These are phyloP conservation scores for Borealophlyctis nickersoniae DNA, from an alignment of 192 early-diverging fungal species.

Conservation along the genomic window DNA sequence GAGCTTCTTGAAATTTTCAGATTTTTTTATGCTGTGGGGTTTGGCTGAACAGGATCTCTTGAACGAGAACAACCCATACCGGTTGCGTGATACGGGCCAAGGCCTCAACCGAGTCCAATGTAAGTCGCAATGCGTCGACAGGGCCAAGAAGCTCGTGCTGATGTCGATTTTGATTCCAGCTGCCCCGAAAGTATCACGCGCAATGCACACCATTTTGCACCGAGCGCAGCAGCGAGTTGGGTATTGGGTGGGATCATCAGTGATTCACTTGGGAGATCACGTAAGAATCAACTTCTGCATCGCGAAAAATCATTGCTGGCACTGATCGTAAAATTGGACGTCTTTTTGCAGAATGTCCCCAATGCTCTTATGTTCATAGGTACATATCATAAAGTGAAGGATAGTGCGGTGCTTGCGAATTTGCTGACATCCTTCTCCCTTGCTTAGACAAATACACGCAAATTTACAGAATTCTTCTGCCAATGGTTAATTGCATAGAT, in stretches of 20 bases:
- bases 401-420: constrained; percentile 4
- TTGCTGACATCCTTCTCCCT: constrained; percentile 7
- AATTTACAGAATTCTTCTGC: constrained; percentile 91
- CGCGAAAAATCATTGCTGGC: no score
- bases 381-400: no score
- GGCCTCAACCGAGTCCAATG: constrained; percentile 91
- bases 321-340: no score
- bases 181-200: constrained; percentile 76
- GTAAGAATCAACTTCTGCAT: no score
- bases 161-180: constrained; percentile 17
- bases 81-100: constrained; percentile 94
- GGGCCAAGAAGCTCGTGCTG: background rate
- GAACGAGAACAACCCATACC: constrained; percentile 69
- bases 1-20: no score
- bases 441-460: constrained; percentile 91
- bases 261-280: constrained; percentile 96
- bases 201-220: constrained; percentile 88
- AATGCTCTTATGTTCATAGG: constrained; percentile 98
- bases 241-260: constrained; percentile 90
- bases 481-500: constrained; percentile 73
- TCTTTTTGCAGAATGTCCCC: constrained; percentile 72
- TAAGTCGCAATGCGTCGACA: constrained; percentile 1
- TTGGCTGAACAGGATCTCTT: constrained; percentile 88
- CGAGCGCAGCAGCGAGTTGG: constrained; percentile 79
- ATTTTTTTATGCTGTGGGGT: constrained; percentile 97